Conservation (phyloP, 2,329 filamentous ascomycete species). For the Arthrinium phaeospermum region DNA sequence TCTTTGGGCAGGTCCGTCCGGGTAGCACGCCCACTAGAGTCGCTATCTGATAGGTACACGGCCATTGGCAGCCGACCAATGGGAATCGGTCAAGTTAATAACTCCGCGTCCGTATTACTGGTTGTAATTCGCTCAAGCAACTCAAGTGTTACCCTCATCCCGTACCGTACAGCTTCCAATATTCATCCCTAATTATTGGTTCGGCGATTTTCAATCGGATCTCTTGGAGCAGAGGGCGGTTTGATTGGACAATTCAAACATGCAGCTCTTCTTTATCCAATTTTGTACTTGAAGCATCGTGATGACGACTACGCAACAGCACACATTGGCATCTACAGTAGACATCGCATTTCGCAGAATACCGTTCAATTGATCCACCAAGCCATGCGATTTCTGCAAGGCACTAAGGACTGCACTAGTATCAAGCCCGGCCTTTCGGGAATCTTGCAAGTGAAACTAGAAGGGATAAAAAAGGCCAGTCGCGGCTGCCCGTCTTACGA, state of each 20-base stretch:
- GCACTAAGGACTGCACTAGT: background rate
- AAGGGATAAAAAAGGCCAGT: background rate
- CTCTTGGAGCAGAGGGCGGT: background rate
- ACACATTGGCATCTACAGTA: background rate
- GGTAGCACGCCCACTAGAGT: background rate
- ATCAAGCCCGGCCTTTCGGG: conserved; percentile 6
- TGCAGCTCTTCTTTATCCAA: background rate
- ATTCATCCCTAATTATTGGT: background rate
- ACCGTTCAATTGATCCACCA: background rate
- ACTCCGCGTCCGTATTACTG: background rate
- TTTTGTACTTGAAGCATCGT: background rate
- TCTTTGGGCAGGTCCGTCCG: background rate
- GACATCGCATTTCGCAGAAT: conserved; percentile 5
- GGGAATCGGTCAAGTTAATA: background rate
- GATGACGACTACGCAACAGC: background rate
- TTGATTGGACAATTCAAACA: background rate
- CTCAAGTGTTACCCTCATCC: background rate
- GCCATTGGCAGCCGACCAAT: background rate
- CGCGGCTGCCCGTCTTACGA: background rate
- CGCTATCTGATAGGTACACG: background rate
- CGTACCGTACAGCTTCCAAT: background rate
- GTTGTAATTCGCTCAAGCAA: conserved; percentile 1
- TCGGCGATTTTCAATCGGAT: background rate
- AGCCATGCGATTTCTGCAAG: background rate
- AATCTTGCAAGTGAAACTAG: background rate